These are phyloP conservation scores for Helicostylum pulchrum DNA, from an alignment of 192 early-diverging fungal genomes.

Conservation along the genomic window DNA sequence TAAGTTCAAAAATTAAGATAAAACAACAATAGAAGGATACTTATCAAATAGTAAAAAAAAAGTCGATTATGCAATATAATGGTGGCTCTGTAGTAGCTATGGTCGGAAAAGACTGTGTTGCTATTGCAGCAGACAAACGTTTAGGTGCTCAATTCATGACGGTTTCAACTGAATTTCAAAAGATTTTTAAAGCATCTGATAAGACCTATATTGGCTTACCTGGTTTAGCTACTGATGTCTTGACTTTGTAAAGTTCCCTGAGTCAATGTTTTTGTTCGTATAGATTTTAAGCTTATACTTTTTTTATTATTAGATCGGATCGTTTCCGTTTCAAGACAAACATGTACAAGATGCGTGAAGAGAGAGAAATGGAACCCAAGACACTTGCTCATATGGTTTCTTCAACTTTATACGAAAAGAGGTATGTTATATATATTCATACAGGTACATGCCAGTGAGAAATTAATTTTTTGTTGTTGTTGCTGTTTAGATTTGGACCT, in stretches of 20 bases:
- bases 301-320: constrained; percentile 58
- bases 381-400: constrained; percentile 93
- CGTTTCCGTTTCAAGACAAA: constrained; percentile 90
- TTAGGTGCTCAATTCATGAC: constrained; percentile 92
- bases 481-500: constrained; percentile 78
- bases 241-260: constrained; percentile 77
- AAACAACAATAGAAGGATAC: neutral
- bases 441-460: neutral
- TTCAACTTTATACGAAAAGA: constrained; percentile 89
- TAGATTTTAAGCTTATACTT: too few species aligned
- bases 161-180: constrained; percentile 92
- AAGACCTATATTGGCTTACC: constrained; percentile 86
- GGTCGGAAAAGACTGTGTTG: constrained; percentile 98
- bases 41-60: neutral
- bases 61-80: constrained; percentile 92
- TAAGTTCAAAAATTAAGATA: neutral
- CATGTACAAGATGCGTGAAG: constrained; percentile 94
- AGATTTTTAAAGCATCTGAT: constrained; percentile 86
- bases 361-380: constrained; percentile 91
- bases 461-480: too few species aligned
- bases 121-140: constrained; percentile 93
- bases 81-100: constrained; percentile 94
- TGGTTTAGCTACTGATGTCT: constrained; percentile 94
- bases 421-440: constrained; percentile 42
- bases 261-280: neutral